phyloP scores from a whole-genome alignment of 2,329 filamentous ascomycete genomes.

The Colletotrichum camelliae region DNA sequence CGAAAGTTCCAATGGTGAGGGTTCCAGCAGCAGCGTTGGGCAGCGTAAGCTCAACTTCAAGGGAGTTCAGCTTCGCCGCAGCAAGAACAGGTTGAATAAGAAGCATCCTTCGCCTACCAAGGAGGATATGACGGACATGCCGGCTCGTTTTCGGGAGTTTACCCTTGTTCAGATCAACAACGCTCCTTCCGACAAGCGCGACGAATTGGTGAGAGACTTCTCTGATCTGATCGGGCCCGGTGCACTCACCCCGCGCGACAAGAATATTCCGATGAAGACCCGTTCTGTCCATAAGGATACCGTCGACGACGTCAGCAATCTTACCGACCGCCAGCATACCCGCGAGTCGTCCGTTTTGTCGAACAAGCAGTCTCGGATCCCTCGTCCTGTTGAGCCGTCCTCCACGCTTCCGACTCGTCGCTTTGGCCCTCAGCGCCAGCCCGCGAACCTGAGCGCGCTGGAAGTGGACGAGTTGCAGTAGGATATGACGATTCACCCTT shows the following conservation, averaged over 20 bases:
- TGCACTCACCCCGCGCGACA: conserved; percentile 29
- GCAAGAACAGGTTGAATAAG: conserved; percentile 29
- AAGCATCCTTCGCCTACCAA: conserved; percentile 53
- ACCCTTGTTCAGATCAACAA: conserved; percentile 3
- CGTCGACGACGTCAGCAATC: neutral
- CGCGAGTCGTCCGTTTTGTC: neutral
- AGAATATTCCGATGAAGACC: conserved; percentile 30
- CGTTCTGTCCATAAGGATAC: neutral
- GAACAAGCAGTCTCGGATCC: conserved; percentile 23
- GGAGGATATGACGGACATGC: conserved; percentile 41
- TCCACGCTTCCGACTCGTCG: conserved; percentile 28
- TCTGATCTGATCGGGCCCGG: neutral
- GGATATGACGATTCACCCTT: conserved; percentile 5
- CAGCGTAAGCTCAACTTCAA: neutral
- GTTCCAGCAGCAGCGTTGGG: neutral
- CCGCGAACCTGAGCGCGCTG: conserved; percentile 25
- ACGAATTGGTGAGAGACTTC: conserved; percentile 5
- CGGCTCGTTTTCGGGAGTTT: conserved; percentile 33
- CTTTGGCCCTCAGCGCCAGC: conserved; percentile 29
- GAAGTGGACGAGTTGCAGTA: conserved; percentile 41
- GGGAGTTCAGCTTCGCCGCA: neutral
- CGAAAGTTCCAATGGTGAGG: neutral
- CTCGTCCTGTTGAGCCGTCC: conserved; percentile 23
- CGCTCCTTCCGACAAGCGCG: neutral
- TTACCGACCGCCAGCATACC: neutral